These are phyloP conservation scores for Trichomonas tenax DNA, from an alignment of 208 protist species.

Conservation along the genomic window DNA sequence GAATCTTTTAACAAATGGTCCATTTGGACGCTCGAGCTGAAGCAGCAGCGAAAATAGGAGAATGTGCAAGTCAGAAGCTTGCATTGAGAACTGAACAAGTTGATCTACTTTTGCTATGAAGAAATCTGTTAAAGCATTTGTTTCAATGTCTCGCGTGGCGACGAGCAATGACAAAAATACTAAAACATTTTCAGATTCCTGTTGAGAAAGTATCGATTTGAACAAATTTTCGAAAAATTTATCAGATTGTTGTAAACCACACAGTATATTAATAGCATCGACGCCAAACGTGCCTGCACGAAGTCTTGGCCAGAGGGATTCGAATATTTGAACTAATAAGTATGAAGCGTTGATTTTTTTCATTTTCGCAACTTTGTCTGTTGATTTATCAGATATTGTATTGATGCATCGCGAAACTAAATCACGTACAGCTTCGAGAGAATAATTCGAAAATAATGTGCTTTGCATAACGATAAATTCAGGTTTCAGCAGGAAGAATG, in stretches of 20 bases:
- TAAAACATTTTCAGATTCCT: not conserved
- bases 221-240: not conserved
- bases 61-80: not conserved
- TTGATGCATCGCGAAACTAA: not conserved
- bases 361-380: not conserved
- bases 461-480: not conserved
- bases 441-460: constrained; percentile 14
- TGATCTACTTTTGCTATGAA: not conserved
- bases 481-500: not conserved
- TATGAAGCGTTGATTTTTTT: not conserved
- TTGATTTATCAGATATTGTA: not conserved
- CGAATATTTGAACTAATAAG: constrained; percentile 10
- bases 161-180: not conserved
- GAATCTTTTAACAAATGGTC: not conserved
- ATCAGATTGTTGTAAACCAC: not conserved
- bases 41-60: not conserved
- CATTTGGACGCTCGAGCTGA: not conserved
- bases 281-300: not conserved
- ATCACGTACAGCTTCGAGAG: not conserved
- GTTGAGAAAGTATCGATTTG: not conserved
- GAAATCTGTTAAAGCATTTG: not conserved
- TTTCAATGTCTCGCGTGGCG: not conserved
- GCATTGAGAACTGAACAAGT: not conserved
- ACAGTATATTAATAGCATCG: not conserved
- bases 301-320: constrained; percentile 8